Evolutionary conservation across 2,329 filamentous ascomycete species (phyloP), one percentile per base, ranked within the genome.

Genomic region (Xenoacremonium recifei): DNA sequence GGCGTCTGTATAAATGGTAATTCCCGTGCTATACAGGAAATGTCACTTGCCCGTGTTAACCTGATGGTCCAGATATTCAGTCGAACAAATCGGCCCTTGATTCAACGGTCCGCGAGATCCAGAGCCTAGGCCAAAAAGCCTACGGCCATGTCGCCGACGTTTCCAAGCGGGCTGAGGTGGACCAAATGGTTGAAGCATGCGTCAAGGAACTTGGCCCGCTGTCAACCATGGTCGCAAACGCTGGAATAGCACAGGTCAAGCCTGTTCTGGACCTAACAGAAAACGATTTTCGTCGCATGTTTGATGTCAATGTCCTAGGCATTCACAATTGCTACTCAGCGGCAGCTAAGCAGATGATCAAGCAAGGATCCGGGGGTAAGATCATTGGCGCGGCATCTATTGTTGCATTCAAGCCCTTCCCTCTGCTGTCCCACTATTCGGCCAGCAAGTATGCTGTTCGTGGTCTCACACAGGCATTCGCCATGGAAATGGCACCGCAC

Each of bases 381-480:
- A 65, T 82, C 21, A 61, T 82, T 6, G 76, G 72, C 0, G 76
- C 73, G 1, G 63, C 74, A 0, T 77, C 71, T 6, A 64, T 86
- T 37, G 80, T 78, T 0, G 79, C 73, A 0, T 82, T 82, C 68
- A 81, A 77, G 49, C 75, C 80, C 0, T 79, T 83, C 35, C 63
- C 73, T 0, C 57, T 82, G 34, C 66, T 85, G 7, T 73, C 76
- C 0, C 78, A 84, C 57, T 88, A 87, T 65, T 76, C 71, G 16
- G 77, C 81, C 4, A 73, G 73, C 13, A 87, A 87, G 56, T 85
- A 74, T 66, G 84, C 84, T 0, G 81, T 87, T 2, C 70, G 83
- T 4, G 82, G 82, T 0, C 64, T 87, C 37, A 83, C 78, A 1
- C 81, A 86, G 59, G 77, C 74, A 0, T 84, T 83, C 48, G 82